Base-by-base conservation (phyloP, 768 basidiomycete genomes). In the Lepiota venenata region DNA sequence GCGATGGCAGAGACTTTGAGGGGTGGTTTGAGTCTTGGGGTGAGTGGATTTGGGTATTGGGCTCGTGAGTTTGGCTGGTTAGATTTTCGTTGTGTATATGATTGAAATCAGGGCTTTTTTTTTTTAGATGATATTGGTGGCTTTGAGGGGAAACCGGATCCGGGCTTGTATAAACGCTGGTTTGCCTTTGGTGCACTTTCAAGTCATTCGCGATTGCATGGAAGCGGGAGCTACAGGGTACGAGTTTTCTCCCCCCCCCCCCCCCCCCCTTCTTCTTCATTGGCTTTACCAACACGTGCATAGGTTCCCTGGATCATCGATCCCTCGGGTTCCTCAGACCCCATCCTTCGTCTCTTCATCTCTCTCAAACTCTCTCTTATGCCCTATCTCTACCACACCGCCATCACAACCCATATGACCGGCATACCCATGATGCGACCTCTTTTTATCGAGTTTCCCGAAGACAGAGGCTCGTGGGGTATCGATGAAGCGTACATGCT, bases 1-100 rank as follows among this genome's bases (percentile, higher is more conserved):
- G 78, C 75, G 7, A 79, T 79, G 78, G 74, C 73, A 0, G 78
- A 79, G 64, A 72, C 73, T 10, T 60, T 78, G 37, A 65, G 76
- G n/a, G 77, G 78, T 22, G 68, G 69, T 6, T 56, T 79, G 38
- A 71, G 71, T 45, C 62, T 79, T 43, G 71, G 73, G 1, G 59
- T 70, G 16, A 74, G 72, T 46, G 77, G 77, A 0, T 79, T 75
- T 58, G 72, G 71, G 2, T 78, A 69, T 60, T 73, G 72, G 70
- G 71, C 72, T 15, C 74, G 65, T 66, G 41, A 50, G 63, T 61
- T n/a, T n/a, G n/a, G n/a, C n/a, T n/a, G n/a, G n/a, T n/a, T n/a
- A n/a, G n/a, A n/a, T n/a, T n/a, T n/a, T n/a, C n/a, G n/a, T n/a
- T n/a, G n/a, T n/a, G n/a, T n/a, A n/a, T n/a, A n/a, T n/a, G n/a